Conservation (phyloP, 176 grass and related monocot species). For the Ensete ventricosum region DNA sequence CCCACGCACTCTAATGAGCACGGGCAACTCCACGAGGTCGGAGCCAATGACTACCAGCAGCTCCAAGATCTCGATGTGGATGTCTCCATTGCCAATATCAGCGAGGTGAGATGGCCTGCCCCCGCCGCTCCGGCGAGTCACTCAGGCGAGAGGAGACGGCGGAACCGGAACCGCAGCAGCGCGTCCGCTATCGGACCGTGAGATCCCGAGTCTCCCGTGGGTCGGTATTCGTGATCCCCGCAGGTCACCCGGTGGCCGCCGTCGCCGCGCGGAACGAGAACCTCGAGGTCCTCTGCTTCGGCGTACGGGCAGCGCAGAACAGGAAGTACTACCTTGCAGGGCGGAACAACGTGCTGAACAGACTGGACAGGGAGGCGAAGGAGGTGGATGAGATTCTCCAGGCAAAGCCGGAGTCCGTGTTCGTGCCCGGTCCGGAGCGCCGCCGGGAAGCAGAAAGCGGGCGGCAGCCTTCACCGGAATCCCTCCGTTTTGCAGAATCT, state of each 20-base stretch:
- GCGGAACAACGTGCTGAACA: constrained; percentile 37
- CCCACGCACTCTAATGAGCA: constrained; percentile 45
- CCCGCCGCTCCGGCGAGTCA: constrained; percentile 20
- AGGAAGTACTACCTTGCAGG: constrained; percentile 40
- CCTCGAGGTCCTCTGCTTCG: constrained; percentile 43
- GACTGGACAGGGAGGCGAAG: constrained; percentile 36
- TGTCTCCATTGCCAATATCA: constrained; percentile 48
- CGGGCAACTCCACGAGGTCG: constrained; percentile 35
- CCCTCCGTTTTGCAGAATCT: background rate
- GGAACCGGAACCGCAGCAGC: background rate
- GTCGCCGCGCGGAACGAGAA: constrained; percentile 34
- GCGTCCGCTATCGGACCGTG: constrained; percentile 20
- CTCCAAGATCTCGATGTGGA: constrained; percentile 37
- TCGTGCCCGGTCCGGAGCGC: constrained; percentile 30
- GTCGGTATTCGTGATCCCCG: constrained; percentile 40
- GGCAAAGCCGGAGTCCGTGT: constrained; percentile 43
- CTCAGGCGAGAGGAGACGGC: background rate
- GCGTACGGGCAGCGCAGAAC: constrained; percentile 25
- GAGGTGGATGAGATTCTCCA: constrained; percentile 42
- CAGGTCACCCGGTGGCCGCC: constrained; percentile 29
- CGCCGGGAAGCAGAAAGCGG: background rate
- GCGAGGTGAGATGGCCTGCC: constrained; percentile 73
- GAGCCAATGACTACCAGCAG: constrained; percentile 33
- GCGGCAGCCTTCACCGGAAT: background rate
- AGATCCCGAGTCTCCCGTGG: constrained; percentile 20